Base-by-base conservation (phyloP, 352 stramenopile genomes). In the Pythium folliculosum region DNA sequence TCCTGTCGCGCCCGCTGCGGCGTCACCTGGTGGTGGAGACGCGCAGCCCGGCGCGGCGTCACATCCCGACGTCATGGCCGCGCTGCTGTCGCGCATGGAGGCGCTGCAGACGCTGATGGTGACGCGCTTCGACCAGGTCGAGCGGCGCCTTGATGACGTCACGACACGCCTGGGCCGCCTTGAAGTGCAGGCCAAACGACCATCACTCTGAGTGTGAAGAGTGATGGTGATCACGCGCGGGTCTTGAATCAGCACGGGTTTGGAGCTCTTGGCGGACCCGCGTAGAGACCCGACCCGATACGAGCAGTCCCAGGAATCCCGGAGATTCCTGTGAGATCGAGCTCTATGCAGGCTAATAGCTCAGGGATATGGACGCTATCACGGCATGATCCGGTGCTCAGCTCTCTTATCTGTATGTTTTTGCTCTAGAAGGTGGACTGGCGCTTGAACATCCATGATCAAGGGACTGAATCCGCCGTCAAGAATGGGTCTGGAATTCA, bases 91-190 rank as follows among this genome's bases (percentile, higher is more conserved):
- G 19, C 73, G 72, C 37, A 70, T 88, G 22, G 61, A 75, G 16
- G 56, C 71, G 5, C 67, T 90, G 60, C 81, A 87, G 53, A 73
- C 50, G 52, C 69, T 82, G 23, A 53, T 90, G 65, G 77, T 82
- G 60, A 40, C 65, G n/a, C 81, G 81, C 60, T 88, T 90, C 32
- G 79, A 90, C 55, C 27, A 52, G 32, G 71, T 88, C 25, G 73
- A 88, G 60, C 48, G 73, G n/a, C 72, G 74, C 25, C 50, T 89
- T 60, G 60, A 68, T 51, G 70, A 76, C 19, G 56, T 90, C 30
- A 22, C 38, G 4, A 27, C n/a, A 3, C 76, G 81, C 19, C 52
- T 90, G 14, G 59, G 74, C 32, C 76, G 76, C 12, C 63, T 88
- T 66, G 78, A 89, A 68, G 62, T 60, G 45, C 38, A 56, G 35